Conservation (phyloP, 1,284 basidiomycete genomes). For the Leccinum pachyderme region DNA sequence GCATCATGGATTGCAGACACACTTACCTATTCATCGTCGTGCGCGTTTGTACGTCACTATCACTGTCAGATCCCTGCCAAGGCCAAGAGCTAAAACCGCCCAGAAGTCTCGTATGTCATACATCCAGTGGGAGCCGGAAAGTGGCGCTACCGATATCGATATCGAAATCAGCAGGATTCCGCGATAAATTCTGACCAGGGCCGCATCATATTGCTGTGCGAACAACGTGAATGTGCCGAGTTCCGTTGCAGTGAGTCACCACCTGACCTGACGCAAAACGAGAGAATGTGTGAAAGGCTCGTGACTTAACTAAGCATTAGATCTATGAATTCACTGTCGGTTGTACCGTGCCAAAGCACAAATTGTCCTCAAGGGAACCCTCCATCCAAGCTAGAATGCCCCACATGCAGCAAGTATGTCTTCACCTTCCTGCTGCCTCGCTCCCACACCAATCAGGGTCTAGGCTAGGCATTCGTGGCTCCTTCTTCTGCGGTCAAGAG, state of each 20-base stretch:
- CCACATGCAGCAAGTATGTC: conserved; percentile 79
- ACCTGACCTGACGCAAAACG: not conserved
- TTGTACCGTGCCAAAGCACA: conserved; percentile 63
- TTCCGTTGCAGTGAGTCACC: not conserved
- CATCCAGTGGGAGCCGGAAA: not conserved
- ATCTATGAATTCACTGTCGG: conserved; percentile 31
- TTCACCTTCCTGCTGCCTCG: conserved; percentile 2
- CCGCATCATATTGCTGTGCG: not conserved
- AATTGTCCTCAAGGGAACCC: conserved; percentile 74
- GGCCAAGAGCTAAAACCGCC: not conserved
- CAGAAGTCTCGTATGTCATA: not conserved
- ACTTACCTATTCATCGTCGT: not conserved
- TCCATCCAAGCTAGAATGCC: conserved; percentile 74
- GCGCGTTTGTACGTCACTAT: not conserved
- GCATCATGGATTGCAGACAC: not conserved
- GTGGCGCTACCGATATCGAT: not conserved
- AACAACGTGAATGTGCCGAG: not conserved
- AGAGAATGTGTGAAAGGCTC: not conserved
- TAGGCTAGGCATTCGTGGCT: conserved; percentile 77
- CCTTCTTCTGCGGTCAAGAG: conserved; percentile 82
- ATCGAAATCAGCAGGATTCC: not conserved
- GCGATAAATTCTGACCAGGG: not conserved
- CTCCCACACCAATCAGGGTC: conserved; percentile 4
- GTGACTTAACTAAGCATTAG: not conserved
- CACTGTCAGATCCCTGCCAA: not conserved